Conservation (phyloP, 2,329 filamentous ascomycete genomes). For the Raffaelea arxii region DNA sequence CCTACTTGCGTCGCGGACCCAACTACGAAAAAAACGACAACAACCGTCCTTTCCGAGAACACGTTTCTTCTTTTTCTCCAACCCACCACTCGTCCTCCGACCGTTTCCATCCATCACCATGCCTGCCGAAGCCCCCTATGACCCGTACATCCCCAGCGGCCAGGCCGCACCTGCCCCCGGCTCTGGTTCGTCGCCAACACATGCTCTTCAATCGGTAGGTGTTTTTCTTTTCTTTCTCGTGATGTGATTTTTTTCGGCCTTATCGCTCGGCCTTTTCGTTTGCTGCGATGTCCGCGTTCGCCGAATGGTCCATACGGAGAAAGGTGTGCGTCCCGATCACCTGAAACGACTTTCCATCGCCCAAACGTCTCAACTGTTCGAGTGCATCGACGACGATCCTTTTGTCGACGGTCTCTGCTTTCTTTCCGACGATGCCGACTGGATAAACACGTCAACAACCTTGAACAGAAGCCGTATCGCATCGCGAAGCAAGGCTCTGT, state of each 20-base stretch:
- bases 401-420: no score
- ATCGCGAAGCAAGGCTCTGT: no score
- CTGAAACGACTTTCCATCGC: not conserved
- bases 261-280: not conserved
- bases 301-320: no score
- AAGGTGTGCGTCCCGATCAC: no score
- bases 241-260: not conserved
- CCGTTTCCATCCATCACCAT: conserved; percentile 29
- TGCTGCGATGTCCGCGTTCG: not conserved
- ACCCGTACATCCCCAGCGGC: conserved; percentile 78
- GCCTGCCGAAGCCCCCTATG: conserved; percentile 60
- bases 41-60: not conserved
- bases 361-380: not conserved
- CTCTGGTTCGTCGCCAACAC: conserved; percentile 39
- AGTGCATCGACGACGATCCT: not conserved
- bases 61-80: not conserved
- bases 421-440: no score
- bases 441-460: not conserved
- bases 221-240: conserved; percentile 10
- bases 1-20: not conserved
- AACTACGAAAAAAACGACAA: not conserved
- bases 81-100: no score
- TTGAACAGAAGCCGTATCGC: no score
- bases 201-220: conserved; percentile 79
- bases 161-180: conserved; percentile 35